Evolutionary conservation across 2,329 filamentous ascomycete genomes (phyloP), one percentile per base, ranked within the genome.

Genomic region (Plenodomus lindquistii): DNA sequence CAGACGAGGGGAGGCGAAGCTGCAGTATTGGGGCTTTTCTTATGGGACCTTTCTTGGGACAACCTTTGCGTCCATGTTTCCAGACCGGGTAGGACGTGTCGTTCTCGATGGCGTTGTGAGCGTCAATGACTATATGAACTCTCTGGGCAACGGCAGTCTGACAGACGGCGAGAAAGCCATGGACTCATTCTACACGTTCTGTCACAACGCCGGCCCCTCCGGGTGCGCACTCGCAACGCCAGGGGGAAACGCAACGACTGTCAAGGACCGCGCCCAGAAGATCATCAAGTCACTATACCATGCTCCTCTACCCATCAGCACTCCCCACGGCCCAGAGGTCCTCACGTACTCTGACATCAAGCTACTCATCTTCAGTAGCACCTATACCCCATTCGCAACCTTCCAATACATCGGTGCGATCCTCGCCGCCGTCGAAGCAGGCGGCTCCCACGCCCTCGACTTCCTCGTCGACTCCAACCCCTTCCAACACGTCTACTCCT

Each of bases 101-200:
- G 48, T 73, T 7, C 55, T 81, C 1, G 79, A 81, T 52, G 78
- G 77, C 4, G 75, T 80, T 3, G 73, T 77, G 2, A 74, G 77
- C 22, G 49, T 59, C 1, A 57, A 62, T 22, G 67, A 70, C 31
- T 70, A 70, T 55, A 66, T 67, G 10, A 46, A 68, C 21, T 67
- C 72, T 41, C 53, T 72, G 3, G 76, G 73, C 43, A 67, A 67
- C 15, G 67, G 72, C 42, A 76, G 73, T 48, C 59, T 80, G 4
- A 44, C 66, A 9, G 76, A 79, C 50, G 70, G 74, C 3, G 75
- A 79, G 46, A 75, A 74, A 29, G 71, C 66, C 19, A 66, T 79
- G 55, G 53, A 68, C 1, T 59, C 63, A 2, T 77, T 80, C 60
- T 79, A 77, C 61, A 71, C 69, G 3, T 73, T 72, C 41, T 81